Evolutionary conservation across 306 rosid species (phyloP), one percentile per base, ranked within the genome.

Genomic region (Trifolium fragiferum): DNA sequence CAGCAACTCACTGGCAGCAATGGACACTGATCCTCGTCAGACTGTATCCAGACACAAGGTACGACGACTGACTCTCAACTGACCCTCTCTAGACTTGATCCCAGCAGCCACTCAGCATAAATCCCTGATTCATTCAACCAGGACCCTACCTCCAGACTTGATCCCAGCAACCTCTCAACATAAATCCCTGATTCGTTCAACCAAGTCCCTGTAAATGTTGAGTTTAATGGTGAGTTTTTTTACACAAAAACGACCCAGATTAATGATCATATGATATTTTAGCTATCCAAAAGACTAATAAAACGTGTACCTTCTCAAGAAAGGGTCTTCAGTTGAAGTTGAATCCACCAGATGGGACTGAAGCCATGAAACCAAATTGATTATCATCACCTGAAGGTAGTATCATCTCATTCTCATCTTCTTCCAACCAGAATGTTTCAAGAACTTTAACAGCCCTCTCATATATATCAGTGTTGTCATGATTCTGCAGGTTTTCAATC

Each of bases 401-500:
- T 1, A 90, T 46, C 70, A 84, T 93, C 12, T 91, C 95, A 3
- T 87, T 92, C 11, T 91, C 95, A 3, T 87, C 91, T 0, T 89
- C 97, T 78, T 87, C 96, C 75, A 83, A 67, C 96, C 96, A 92
- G 75, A 86, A 91, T 7, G 91, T 82, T 74, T 89, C 96, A 18
- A 92, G 96, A 67, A 92, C 77, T 82, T 92, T 87, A 72, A 89
- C 96, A 55, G 93, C 93, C 80, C 82, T 92, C 76, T 92, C 96
- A 37, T 89, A 89, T 75, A 92, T 92, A 84, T 89, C 96, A 14
- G 75, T 81, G 90, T 92, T 89, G 82, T 89, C 97, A 10, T 92
- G 97, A 81, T 83, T 85, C 83, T 89, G 96, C 27, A 92, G 88
- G 82, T 81, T 88, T 81, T 89, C 96, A 72, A 92, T 88, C 84